These are phyloP conservation scores for Saprolegnia diclina DNA, from an alignment of 352 stramenopile genomes.

Conservation along the genomic window DNA sequence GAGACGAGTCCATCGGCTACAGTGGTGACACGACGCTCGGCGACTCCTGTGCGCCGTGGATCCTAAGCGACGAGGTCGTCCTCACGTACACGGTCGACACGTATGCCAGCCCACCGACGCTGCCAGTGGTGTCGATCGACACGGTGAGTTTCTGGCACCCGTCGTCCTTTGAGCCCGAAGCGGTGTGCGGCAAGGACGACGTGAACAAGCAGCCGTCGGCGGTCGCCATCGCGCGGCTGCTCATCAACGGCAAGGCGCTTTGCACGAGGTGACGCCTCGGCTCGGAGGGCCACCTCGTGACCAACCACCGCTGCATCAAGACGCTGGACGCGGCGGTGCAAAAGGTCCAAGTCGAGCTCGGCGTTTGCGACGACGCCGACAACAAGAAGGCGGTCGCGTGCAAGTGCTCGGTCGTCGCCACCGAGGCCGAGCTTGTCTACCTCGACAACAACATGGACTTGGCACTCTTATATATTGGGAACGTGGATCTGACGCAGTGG, in stretches of 20 bases:
- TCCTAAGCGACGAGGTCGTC: no score
- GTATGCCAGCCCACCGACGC: no score
- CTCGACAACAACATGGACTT: constrained; percentile 48
- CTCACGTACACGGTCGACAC: no score
- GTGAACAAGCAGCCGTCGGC: no score
- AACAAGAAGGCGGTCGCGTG: constrained; percentile 43
- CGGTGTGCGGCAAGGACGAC: no score
- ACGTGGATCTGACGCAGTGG: constrained; percentile 39
- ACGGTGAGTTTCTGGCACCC: no score
- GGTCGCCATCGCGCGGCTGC: constrained; percentile 44
- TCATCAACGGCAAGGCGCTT: constrained; percentile 34
- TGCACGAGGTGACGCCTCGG: constrained; percentile 62
- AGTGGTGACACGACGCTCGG: no score
- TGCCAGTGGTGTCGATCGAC: no score
- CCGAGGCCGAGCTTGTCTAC: constrained; percentile 39
- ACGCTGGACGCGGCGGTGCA: constrained; percentile 33
- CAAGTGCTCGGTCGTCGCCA: constrained; percentile 36
- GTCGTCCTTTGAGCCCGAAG: no score
- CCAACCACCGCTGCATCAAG: constrained; percentile 61
- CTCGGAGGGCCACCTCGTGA: constrained; percentile 51
- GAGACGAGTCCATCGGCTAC: no score
- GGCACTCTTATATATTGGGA: constrained; percentile 43
- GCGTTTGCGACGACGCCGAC: constrained; percentile 31
- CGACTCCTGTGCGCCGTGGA: no score
- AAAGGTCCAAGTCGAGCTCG: constrained; percentile 49